These are phyloP conservation scores for Brettanomyces sp. DNA, from an alignment of 805 yeast genomes.

Conservation along the genomic window DNA sequence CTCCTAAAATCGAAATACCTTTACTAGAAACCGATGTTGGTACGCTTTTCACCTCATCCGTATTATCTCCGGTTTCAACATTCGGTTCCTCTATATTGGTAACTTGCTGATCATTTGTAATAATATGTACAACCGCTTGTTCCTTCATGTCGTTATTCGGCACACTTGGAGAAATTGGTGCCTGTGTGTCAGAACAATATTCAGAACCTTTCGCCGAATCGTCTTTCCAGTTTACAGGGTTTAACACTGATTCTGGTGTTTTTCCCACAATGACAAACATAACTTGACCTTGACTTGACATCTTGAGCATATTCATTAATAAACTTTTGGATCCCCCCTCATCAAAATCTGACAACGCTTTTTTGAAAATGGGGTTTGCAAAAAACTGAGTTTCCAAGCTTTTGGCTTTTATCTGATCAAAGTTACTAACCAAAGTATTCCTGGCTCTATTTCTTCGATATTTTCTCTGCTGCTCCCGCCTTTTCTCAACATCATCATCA, in stretches of 20 bases:
- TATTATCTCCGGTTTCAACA: neutral
- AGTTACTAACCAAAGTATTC: slow-evolving; percentile 29
- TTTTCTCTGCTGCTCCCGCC: slow-evolving; percentile 12
- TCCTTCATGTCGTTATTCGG: too few species aligned
- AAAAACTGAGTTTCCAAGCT: slow-evolving; percentile 41
- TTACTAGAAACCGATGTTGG: neutral
- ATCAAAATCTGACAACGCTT: slow-evolving; percentile 48
- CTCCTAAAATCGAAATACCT: neutral
- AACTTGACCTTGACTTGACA: slow-evolving; percentile 37
- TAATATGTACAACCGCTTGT: too few species aligned
- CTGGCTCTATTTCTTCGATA: slow-evolving; percentile 12
- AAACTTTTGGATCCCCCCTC: slow-evolving; percentile 56
- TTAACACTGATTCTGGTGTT: slow-evolving; percentile 9
- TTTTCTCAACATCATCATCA: slow-evolving; percentile 9
- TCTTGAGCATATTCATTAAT: slow-evolving; percentile 38
- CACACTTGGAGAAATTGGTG: too few species aligned
- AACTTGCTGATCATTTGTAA: too few species aligned
- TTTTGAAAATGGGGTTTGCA: slow-evolving; percentile 48
- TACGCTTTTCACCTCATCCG: neutral
- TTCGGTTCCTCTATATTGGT: neutral
- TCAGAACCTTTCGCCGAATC: too few species aligned
- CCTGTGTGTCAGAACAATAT: too few species aligned
- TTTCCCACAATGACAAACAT: slow-evolving; percentile 37
- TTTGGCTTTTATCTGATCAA: slow-evolving; percentile 32
- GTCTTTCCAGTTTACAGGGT: neutral